Conservation (phyloP, 345 rosid species). For the Eucalyptus cladocalyx region DNA sequence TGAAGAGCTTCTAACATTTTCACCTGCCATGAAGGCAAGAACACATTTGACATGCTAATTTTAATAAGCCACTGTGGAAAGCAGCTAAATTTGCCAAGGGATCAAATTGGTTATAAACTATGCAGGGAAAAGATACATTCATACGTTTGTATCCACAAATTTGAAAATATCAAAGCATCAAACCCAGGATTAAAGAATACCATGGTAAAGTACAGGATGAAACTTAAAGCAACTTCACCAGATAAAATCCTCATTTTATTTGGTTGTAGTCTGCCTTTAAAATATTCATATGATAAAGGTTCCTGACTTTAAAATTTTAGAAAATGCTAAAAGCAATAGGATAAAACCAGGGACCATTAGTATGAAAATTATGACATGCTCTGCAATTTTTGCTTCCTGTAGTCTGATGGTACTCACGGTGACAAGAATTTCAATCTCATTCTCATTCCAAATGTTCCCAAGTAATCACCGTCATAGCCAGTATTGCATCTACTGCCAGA, state of each 20-base stretch:
- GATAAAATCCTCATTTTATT: neutral
- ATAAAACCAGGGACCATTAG: neutral
- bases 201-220: neutral
- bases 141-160: neutral
- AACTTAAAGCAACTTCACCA: neutral
- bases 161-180: neutral
- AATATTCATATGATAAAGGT: neutral
- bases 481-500: neutral
- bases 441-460: neutral
- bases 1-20: conserved; percentile 98
- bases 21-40: conserved; percentile 33
- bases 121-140: neutral
- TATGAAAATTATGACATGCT: neutral
- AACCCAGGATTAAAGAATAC: neutral
- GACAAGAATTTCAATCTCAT: neutral
- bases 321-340: neutral
- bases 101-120: neutral
- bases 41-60: neutral
- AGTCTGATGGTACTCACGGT: neutral
- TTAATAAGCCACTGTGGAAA: neutral
- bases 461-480: neutral
- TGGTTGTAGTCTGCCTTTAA: neutral
- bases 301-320: neutral
- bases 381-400: neutral
- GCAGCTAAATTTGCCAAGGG: neutral